Evolutionary conservation across 148 eudicot species (phyloP).

Genomic region (Linanthus parryae): DNA sequence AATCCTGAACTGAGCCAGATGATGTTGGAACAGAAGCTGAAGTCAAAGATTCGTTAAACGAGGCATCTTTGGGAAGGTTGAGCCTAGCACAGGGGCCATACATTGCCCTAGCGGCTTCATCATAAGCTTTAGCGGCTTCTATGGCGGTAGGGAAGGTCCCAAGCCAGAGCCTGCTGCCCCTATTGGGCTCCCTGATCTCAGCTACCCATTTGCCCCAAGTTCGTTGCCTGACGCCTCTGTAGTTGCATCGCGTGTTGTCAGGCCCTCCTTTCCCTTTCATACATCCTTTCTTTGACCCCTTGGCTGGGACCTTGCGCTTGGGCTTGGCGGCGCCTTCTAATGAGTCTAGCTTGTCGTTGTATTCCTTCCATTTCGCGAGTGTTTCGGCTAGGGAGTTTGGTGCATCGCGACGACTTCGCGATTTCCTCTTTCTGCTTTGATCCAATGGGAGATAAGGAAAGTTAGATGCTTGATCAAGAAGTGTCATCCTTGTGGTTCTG

Average conservation of each 20-base stretch:
- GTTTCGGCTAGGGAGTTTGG: constrained; percentile 37
- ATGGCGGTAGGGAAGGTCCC: constrained; percentile 71
- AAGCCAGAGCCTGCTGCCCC: constrained; percentile 78
- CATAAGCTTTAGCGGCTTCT: constrained; percentile 87
- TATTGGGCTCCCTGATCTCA: constrained; percentile 73
- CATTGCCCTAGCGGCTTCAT: constrained; percentile 83
- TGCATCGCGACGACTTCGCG: constrained; percentile 42
- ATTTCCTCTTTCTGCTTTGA: constrained; percentile 44
- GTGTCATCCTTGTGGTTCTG: constrained; percentile 34
- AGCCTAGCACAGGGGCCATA: constrained; percentile 77
- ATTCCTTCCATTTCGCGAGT: constrained; percentile 70
- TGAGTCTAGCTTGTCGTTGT: constrained; percentile 30
- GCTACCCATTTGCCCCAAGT: constrained; percentile 99
- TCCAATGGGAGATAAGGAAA: constrained; percentile 20
- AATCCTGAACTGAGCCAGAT: constrained; percentile 21
- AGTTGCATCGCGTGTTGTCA: constrained; percentile 47
- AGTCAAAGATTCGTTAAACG: constrained; percentile 14
- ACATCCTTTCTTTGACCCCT: constrained; percentile 91
- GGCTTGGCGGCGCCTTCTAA: constrained; percentile 18
- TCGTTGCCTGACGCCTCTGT: constrained; percentile 83
- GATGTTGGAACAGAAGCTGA: constrained; percentile 13
- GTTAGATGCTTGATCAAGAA: constrained; percentile 21
- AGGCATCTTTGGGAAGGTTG: constrained; percentile 35
- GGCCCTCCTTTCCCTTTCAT: constrained; percentile 98
- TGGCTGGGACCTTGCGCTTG: constrained; percentile 58